Evolutionary conservation across 2,329 filamentous ascomycete species (phyloP), one percentile per base, ranked within the genome.

Genomic region (Penicillium sp.): DNA sequence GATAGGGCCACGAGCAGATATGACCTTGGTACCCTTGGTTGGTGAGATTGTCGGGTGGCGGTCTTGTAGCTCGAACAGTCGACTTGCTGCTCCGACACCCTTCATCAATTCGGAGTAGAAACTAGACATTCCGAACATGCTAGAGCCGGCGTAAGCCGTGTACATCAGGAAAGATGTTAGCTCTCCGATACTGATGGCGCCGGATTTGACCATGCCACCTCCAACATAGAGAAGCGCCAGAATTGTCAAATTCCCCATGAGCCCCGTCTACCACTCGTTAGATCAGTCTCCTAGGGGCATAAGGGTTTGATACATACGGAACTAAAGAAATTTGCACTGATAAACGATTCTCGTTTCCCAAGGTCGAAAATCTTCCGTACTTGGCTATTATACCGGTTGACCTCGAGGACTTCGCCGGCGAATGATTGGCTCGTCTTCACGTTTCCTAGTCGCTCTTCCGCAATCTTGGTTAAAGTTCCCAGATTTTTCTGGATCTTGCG

Each of bases 31-130:
- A 66, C 95, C 95, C 56, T 90, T 88, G 0, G 96, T 99, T 21
- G 93, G 88, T n/a, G 90, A 90, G 64, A 98, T 96, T 2, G 88
- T 90, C 0, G 93, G 91, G 62, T 91, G 83, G 65, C 95, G 89
- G 76, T 99, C 95, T 75, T 98, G 93, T 6, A 99, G 85, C 74
- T 99, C 95, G 72, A 99, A 99, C 1, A 99, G 84, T 63, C 95
- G 90, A 72, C 91, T 96, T n/a, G 95, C 95, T 47, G 95, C 95
- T 71, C 96, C 95, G 4, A 97, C 94, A 47, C 96, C 96, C 78
- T 99, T 99, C 95, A 99, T 99, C 64, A 99, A 84, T 75, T 99
- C 95, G 0, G 93, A 97, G 78, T 97, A 99, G 80, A 99, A 99
- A 60, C 91, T 92, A 4, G 93, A 97, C 1, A 99, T 83, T 4